phyloP scores from a whole-genome alignment of 148 eudicot species.

The Cornus kousa region DNA sequence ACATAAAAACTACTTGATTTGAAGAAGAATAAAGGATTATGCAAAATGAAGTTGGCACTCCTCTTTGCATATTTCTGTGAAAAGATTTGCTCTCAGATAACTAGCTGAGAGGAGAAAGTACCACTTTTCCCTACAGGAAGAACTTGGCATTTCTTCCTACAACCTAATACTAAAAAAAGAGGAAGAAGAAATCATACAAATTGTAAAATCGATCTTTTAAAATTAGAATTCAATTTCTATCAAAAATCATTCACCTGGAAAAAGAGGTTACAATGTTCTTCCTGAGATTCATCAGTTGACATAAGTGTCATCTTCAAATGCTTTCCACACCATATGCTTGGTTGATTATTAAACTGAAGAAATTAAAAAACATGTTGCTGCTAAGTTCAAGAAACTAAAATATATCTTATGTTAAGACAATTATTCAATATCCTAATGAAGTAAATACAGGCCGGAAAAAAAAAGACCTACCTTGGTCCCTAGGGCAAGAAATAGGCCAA shows the following conservation, averaged over 20 bases:
- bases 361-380: background rate
- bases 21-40: background rate
- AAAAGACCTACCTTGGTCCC: constrained; percentile 61
- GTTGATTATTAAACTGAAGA: constrained; percentile 37
- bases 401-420: background rate
- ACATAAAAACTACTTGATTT: background rate
- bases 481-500: constrained; percentile 48
- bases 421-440: background rate
- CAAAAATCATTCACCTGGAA: constrained; percentile 48
- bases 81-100: background rate
- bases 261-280: constrained; percentile 64
- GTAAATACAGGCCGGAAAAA: background rate
- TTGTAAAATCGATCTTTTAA: background rate
- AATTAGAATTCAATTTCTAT: background rate
- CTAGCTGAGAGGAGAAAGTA: background rate
- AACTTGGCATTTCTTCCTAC: background rate
- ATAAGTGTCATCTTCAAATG: constrained; percentile 89
- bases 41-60: background rate
- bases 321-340: constrained; percentile 80
- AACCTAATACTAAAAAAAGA: background rate
- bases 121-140: background rate
- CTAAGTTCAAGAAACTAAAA: constrained; percentile 2
- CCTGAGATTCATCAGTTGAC: constrained; percentile 77
- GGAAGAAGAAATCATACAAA: background rate
- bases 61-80: background rate